Evolutionary conservation across 441 rosid species (phyloP), one percentile per base, ranked within the genome.

Genomic region (Adansonia gregorii): DNA sequence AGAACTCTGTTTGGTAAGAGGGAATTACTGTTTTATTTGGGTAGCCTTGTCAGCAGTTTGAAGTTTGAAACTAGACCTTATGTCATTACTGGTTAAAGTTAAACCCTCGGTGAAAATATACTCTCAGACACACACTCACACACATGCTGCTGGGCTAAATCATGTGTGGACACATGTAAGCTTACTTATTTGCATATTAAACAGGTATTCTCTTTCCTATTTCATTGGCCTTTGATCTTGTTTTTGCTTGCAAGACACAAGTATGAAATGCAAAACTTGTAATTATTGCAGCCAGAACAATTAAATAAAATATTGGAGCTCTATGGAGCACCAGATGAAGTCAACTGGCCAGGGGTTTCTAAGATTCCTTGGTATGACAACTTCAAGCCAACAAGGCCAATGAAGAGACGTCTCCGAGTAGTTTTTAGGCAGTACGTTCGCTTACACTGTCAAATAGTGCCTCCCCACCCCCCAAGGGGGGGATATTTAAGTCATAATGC

Each of bases 291-390:
- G 99, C 90, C 86, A 19, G 97, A 95, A 83, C 99, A 95, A 84
- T 82, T 95, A 78, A 94, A 87, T 83, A 95, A 94, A 84, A 95
- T 95, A 65, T 95, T 89, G 79, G 99, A 92, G 78, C 89, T 95
- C 54, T 95, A 98, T 78, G 99, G 98, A 73, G 88, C 97, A 9
- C 95, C 98, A 9, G 95, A 94, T 82, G 97, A 94, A 81, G 85
- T 75, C 84, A 95, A 82, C 76, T 95, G 99, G 99, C 98, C 99
- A 24, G 17, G 66, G 41, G 66, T 27, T 61, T 61, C 66, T 24
- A 61, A 61, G 65, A 61, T 27, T 27, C 97, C 97, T 41, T 94
- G 95, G 97, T 95, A 92, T 80, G 89, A 83, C 84, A 94, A 90
- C 80, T 89, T 89, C 82, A 95, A 95, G 85, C 93, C 99, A 75